phyloP scores from a whole-genome alignment of 163 green algal species.

The Scenedesmus sp. region DNA sequence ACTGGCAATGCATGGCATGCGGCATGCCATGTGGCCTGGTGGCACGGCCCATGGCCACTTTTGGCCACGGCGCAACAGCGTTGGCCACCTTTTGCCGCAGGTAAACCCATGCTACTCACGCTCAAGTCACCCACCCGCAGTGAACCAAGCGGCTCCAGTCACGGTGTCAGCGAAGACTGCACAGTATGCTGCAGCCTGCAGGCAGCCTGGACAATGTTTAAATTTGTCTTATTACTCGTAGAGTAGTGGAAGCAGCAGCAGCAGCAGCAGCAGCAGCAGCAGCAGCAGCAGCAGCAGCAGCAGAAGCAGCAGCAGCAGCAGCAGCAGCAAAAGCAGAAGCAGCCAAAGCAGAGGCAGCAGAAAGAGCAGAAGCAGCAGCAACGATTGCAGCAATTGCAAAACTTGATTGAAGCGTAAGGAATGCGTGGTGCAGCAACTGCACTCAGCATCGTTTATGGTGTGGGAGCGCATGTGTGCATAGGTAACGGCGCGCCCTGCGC shows the following conservation, averaged over 20 bases:
- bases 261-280: neutral
- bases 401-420: no score
- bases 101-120: neutral
- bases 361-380: neutral
- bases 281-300: neutral
- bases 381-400: neutral
- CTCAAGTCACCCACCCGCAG: neutral
- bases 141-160: neutral
- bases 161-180: neutral
- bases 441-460: constrained; percentile 63
- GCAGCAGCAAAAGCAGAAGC: neutral
- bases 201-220: neutral
- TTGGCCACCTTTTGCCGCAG: neutral
- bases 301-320: neutral
- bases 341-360: constrained; percentile 79
- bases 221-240: neutral
- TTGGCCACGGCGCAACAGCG: no score
- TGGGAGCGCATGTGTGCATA: constrained; percentile 49
- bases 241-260: neutral
- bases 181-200: neutral
- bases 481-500: no score
- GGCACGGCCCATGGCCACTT: no score
- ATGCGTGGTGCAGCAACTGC: neutral
- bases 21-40: no score
- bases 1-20: no score